phyloP scores from a whole-genome alignment of 805 yeast genomes.

The Zygosaccharomyces kombuchaensis region DNA sequence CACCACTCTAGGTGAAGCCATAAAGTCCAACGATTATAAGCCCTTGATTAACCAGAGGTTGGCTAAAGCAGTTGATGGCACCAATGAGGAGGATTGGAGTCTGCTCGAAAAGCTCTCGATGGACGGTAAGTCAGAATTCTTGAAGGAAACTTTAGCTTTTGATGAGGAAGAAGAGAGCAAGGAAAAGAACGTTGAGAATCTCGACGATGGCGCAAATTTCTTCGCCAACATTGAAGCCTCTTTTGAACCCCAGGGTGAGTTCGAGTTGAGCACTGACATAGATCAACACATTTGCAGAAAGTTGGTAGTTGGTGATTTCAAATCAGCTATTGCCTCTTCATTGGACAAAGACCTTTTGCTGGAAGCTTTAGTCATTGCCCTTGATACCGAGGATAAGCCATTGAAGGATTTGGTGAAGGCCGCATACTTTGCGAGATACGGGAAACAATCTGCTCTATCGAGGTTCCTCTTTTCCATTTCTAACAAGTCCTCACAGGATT shows the following conservation, averaged over 20 bases:
- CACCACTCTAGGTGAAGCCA: slow-evolving; percentile 49
- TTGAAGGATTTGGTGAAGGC: slow-evolving; percentile 65
- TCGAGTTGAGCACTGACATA: slow-evolving; percentile 43
- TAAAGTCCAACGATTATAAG: slow-evolving; percentile 50
- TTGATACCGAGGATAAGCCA: slow-evolving; percentile 53
- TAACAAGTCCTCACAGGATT: slow-evolving; percentile 52
- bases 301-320: slow-evolving; percentile 58
- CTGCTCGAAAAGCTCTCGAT: slow-evolving; percentile 49
- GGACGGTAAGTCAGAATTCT: slow-evolving; percentile 48
- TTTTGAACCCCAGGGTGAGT: slow-evolving; percentile 50
- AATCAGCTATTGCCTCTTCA: slow-evolving; percentile 63
- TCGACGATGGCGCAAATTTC: slow-evolving; percentile 37
- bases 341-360: slow-evolving; percentile 56
- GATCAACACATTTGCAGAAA: slow-evolving; percentile 45
- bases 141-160: slow-evolving; percentile 42
- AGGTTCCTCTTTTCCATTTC: slow-evolving; percentile 70
- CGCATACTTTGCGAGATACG: slow-evolving; percentile 62
- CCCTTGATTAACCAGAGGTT: slow-evolving; percentile 54
- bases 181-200: slow-evolving; percentile 10
- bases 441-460: slow-evolving; percentile 49
- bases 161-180: slow-evolving; percentile 31
- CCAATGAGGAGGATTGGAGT: slow-evolving; percentile 61
- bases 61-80: slow-evolving; percentile 37
- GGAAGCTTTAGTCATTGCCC: slow-evolving; percentile 81
- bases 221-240: slow-evolving; percentile 35